A percentile compares a stretch with the other conserved stretches of the same genome.
Conservation (phyloP, 2,329 filamentous ascomycete species). For the Fusarium cicatricum region DNA sequence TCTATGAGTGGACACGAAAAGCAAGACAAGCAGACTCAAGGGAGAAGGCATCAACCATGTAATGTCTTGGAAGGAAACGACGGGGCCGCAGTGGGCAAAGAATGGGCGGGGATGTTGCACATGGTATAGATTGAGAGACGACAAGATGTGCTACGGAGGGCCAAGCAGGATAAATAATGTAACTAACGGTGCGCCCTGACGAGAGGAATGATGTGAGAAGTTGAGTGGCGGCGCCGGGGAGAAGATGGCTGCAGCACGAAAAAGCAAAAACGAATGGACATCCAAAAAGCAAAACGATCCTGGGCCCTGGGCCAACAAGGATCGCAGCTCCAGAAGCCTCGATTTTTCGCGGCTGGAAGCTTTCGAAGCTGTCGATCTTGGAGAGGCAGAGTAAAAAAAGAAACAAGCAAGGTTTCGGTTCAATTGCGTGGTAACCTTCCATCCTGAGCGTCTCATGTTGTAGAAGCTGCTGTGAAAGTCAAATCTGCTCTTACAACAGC, state of each 20-base stretch:
- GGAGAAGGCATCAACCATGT: constrained; percentile 28
- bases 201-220: constrained; percentile 39
- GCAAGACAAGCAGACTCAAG: constrained; percentile 31
- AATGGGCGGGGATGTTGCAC: constrained; percentile 36
- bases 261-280: constrained; percentile 37
- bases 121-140: constrained; percentile 32
- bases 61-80: constrained; percentile 25
- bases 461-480: constrained; percentile 19
- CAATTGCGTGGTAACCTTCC: background rate
- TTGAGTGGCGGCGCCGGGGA: constrained; percentile 38
- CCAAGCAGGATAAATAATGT: constrained; percentile 31
- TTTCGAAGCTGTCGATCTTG: constrained; percentile 30
- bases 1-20: constrained; percentile 22
- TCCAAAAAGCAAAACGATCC: constrained; percentile 28
- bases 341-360: constrained; percentile 31
- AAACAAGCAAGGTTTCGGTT: no score
- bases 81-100: constrained; percentile 24
- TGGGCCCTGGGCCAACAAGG: constrained; percentile 27
- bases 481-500: constrained; percentile 21
- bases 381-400: constrained; percentile 14
- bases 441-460: constrained; percentile 18
- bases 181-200: constrained; percentile 36
- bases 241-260: constrained; percentile 37
- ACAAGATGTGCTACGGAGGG: constrained; percentile 32
- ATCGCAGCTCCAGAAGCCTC: constrained; percentile 28